Evolutionary conservation across 257 asterid species (phyloP).

Genomic region (Jacaranda mimosifolia): DNA sequence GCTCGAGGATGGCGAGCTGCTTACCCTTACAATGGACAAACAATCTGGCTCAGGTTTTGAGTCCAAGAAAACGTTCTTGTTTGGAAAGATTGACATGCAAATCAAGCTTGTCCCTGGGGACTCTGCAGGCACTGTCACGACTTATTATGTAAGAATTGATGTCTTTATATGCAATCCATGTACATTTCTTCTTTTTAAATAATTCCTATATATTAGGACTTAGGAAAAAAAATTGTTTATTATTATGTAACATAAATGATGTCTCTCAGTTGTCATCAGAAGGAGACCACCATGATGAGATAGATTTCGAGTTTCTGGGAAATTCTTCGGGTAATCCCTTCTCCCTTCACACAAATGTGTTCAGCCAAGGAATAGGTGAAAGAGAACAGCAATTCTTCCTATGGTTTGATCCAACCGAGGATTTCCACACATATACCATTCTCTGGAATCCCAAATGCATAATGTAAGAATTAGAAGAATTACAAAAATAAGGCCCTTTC

Average conservation of each 20-base stretch:
- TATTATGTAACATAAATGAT: not conserved
- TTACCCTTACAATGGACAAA: constrained; percentile 62
- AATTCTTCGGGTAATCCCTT: constrained; percentile 78
- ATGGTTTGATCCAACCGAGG: constrained; percentile 85
- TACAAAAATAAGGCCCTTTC: not conserved
- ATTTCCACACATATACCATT: constrained; percentile 78
- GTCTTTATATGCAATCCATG: not conserved
- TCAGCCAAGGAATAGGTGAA: constrained; percentile 68
- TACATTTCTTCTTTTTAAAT: not conserved
- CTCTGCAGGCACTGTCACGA: constrained; percentile 83
- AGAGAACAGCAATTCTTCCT: constrained; percentile 77
- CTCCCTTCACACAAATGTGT: constrained; percentile 82
- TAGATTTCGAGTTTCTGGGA: constrained; percentile 78
- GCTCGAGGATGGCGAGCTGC: constrained; percentile 62
- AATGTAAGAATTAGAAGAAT: constrained; percentile 44
- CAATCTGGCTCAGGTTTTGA: constrained; percentile 70
- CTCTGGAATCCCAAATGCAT: constrained; percentile 80
- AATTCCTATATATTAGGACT: not conserved
- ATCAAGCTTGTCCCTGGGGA: constrained; percentile 76
- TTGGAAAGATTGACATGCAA: constrained; percentile 66
- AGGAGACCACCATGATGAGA: constrained; percentile 72
- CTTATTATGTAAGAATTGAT: constrained; percentile 59
- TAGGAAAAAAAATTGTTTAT: not conserved
- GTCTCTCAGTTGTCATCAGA: constrained; percentile 64
- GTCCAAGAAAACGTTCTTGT: constrained; percentile 64